These are phyloP conservation scores for Rhodotorula mucilaginosa DNA, from an alignment of 1,284 basidiomycete genomes.

Conservation along the genomic window DNA sequence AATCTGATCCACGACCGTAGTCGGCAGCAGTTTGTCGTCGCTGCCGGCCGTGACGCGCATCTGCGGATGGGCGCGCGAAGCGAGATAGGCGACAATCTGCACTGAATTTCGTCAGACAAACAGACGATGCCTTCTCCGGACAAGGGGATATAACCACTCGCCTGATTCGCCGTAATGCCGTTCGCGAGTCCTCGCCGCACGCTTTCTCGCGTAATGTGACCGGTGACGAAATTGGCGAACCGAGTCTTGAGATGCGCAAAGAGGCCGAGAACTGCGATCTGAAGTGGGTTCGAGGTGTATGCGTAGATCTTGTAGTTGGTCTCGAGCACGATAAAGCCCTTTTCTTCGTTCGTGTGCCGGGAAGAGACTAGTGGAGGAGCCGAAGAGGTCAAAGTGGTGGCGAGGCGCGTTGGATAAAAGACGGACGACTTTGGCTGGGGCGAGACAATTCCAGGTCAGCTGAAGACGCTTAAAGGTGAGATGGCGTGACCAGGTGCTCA, in stretches of 20 bases:
- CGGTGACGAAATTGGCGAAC: slow-evolving; percentile 94
- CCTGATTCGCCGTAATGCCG: slow-evolving; percentile 95
- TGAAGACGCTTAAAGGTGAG: too few species aligned
- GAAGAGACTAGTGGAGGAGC: slow-evolving; percentile 61
- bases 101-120: background rate
- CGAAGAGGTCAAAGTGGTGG: slow-evolving; percentile 83
- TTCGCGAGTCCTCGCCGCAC: slow-evolving; percentile 90
- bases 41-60: slow-evolving; percentile 78
- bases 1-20: slow-evolving; percentile 97
- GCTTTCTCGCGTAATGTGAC: slow-evolving; percentile 88
- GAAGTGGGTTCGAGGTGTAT: slow-evolving; percentile 93
- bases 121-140: background rate
- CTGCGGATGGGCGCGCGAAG: slow-evolving; percentile 93
- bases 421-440: slow-evolving; percentile 7
- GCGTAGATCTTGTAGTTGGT: slow-evolving; percentile 98
- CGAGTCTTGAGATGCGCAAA: slow-evolving; percentile 90
- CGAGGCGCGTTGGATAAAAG: slow-evolving; percentile 93
- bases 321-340: slow-evolving; percentile 90
- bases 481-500: slow-evolving; percentile 43
- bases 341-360: slow-evolving; percentile 58
- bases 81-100: slow-evolving; percentile 91
- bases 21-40: slow-evolving; percentile 63
- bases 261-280: slow-evolving; percentile 92
- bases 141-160: slow-evolving; percentile 4
- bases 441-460: background rate